Conservation (phyloP, 306 rosid genomes). For the Aeschynomene evenia region DNA sequence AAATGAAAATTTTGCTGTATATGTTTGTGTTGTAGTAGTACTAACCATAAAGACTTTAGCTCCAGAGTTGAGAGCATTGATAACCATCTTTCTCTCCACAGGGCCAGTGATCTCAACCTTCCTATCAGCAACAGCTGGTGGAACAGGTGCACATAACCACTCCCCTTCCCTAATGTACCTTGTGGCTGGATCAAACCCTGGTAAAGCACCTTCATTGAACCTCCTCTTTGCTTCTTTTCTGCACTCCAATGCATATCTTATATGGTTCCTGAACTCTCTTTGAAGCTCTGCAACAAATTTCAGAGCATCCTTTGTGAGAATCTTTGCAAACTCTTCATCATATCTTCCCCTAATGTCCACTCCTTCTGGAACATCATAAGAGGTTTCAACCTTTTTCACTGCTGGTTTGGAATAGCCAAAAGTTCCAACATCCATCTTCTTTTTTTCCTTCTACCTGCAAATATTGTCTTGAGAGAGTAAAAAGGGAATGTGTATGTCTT, state of each 20-base stretch:
- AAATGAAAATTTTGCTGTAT: too few species aligned
- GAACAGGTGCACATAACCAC: slow-evolving; percentile 73
- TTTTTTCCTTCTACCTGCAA: neutral
- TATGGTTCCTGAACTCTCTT: slow-evolving; percentile 65
- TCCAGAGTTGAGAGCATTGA: slow-evolving; percentile 92
- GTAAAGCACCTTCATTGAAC: slow-evolving; percentile 69
- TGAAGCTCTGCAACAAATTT: slow-evolving; percentile 68
- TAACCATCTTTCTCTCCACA: slow-evolving; percentile 86
- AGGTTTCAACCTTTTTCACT: neutral
- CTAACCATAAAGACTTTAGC: slow-evolving; percentile 91
- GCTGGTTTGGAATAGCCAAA: slow-evolving; percentile 17
- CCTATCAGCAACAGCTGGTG: slow-evolving; percentile 69
- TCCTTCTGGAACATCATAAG: slow-evolving; percentile 70
- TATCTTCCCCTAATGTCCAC: slow-evolving; percentile 77
- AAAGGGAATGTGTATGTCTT: neutral
- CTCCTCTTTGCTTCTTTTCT: slow-evolving; percentile 67
- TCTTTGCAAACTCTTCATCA: slow-evolving; percentile 60
- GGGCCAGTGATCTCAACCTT: slow-evolving; percentile 93
- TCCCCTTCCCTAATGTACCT: slow-evolving; percentile 57
- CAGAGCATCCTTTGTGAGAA: slow-evolving; percentile 74
- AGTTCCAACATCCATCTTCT: slow-evolving; percentile 43
- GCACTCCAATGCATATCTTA: slow-evolving; percentile 72
- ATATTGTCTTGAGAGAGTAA: neutral
- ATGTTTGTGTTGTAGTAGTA: neutral
- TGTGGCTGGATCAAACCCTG: slow-evolving; percentile 76